phyloP scores from a whole-genome alignment of 2,329 filamentous ascomycete genomes.

The Chrysoporthe austroafricana region DNA sequence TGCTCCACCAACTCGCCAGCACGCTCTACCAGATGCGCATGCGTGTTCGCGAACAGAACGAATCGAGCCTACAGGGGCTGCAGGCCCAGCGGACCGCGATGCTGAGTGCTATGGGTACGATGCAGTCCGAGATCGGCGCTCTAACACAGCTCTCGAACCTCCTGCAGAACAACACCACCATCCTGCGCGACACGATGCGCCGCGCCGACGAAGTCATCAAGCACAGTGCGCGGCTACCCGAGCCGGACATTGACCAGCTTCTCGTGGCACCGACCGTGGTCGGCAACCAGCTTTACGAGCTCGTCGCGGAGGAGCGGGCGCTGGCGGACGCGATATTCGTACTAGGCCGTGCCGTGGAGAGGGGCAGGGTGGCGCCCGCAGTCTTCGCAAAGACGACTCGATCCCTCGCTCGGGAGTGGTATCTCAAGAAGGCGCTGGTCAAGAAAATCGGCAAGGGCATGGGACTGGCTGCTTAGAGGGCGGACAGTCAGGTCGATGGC shows the following conservation, averaged over 20 bases:
- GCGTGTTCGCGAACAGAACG: conserved; percentile 71
- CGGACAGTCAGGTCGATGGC: conserved; percentile 12
- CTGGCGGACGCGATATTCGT: conserved; percentile 87
- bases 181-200: conserved; percentile 75
- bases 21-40: conserved; percentile 72
- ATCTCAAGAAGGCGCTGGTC: conserved; percentile 79
- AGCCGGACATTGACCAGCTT: conserved; percentile 84
- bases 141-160: conserved; percentile 72
- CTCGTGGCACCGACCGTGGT: conserved; percentile 94
- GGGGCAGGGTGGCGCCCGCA: conserved; percentile 70
- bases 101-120: conserved; percentile 65
- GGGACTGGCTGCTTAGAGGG: conserved; percentile 54
- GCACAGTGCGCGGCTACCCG: conserved; percentile 67
- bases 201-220: conserved; percentile 80
- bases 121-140: conserved; percentile 75
- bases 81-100: conserved; percentile 81
- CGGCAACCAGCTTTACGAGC: conserved; percentile 85
- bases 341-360: conserved; percentile 73
- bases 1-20: conserved; percentile 75
- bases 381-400: conserved; percentile 80
- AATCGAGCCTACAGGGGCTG: conserved; percentile 74
- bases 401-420: conserved; percentile 77
- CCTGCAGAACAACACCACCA: conserved; percentile 75
- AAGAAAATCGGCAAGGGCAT: conserved; percentile 78
- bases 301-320: conserved; percentile 86